phyloP scores from a whole-genome alignment of 306 rosid species.

The Vigna unguiculata region DNA sequence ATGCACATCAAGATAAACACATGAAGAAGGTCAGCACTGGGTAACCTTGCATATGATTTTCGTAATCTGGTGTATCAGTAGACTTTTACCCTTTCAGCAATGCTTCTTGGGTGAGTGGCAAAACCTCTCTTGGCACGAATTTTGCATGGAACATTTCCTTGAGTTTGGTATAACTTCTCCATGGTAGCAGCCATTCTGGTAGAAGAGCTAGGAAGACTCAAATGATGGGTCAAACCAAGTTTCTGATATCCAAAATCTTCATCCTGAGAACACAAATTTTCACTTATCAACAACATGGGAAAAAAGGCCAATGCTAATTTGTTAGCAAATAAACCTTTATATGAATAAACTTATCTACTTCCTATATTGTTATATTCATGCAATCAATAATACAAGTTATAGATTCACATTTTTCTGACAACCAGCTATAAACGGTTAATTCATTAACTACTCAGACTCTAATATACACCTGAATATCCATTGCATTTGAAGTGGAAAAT shows the following conservation, averaged over 20 bases:
- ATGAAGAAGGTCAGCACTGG: neutral
- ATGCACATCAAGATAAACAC: slow-evolving; percentile 8
- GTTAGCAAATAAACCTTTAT: too few relatives aligned
- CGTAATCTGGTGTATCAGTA: too few relatives aligned
- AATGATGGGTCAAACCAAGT: slow-evolving; percentile 65
- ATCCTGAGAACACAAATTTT: slow-evolving; percentile 47
- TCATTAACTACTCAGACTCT: too few relatives aligned
- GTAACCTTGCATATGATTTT: too few relatives aligned
- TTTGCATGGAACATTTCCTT: slow-evolving; percentile 77
- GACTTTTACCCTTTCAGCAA: slow-evolving; percentile 94
- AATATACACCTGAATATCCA: slow-evolving; percentile 74
- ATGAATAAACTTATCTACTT: too few relatives aligned
- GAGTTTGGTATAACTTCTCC: slow-evolving; percentile 58
- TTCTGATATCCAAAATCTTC: slow-evolving; percentile 53
- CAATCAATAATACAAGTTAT: too few relatives aligned
- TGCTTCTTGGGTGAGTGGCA: slow-evolving; percentile 97
- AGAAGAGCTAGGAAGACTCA: slow-evolving; percentile 69
- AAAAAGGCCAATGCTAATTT: neutral
- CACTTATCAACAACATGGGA: neutral
- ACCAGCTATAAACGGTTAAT: too few relatives aligned
- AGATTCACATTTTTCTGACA: too few relatives aligned
- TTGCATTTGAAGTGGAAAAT: slow-evolving; percentile 57
- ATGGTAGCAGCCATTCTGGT: slow-evolving; percentile 46
- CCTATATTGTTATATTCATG: too few relatives aligned
- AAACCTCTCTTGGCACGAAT: slow-evolving; percentile 92